Base-by-base conservation (phyloP, 768 basidiomycete genomes). In the Lepiota venenata region DNA sequence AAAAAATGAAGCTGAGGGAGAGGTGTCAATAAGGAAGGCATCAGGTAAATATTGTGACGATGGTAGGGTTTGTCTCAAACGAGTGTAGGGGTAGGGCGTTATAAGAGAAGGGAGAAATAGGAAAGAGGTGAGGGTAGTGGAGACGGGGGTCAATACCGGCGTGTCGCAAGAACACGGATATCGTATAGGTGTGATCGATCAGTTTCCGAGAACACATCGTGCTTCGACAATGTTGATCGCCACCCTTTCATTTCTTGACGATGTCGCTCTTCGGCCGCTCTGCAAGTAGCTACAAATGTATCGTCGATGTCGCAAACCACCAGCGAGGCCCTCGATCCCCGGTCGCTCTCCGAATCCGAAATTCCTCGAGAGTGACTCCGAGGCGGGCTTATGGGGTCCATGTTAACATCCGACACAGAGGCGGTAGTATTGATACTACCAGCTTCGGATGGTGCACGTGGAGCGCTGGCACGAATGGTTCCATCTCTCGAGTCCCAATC, bases 191-290 rank as follows among this genome's bases (percentile, higher is more conserved):
- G 78, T 37, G 81, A 79, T 55, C 85, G 82, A 63, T 86, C 84
- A 32, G 79, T 73, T 51, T 79, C 75, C 20, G 69, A 58, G 48
- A 71, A 73, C 25, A 70, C 59, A 52, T 75, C 75, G 41, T 69
- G 68, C 53, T 61, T 70, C 27, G 71, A 59, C 14, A 74, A 60
- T 12, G 66, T 58, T 15, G 72, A 61, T 63, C 70, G 76, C 94
- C 93, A 96, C 4, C 89, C 89, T 59, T 83, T 87, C 79, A 93
- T 88, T 71, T 97, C 94, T 20, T 68, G 69, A 46, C 82, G 81
- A 72, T 97, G 93, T 48, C 92, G 81, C 64, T 85, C 84, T 67
- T 94, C 93, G 8, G 93, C 93, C 11, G 72, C 70, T 42, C 81
- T 80, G 65, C 91, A 94, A 53, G 77, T 78, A 58, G 82, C 80